Percentiles rank a stretch among this genome's conserved stretches.
phyloP scores from a whole-genome alignment of 768 basidiomycete genomes.

The Suillus subluteus region DNA sequence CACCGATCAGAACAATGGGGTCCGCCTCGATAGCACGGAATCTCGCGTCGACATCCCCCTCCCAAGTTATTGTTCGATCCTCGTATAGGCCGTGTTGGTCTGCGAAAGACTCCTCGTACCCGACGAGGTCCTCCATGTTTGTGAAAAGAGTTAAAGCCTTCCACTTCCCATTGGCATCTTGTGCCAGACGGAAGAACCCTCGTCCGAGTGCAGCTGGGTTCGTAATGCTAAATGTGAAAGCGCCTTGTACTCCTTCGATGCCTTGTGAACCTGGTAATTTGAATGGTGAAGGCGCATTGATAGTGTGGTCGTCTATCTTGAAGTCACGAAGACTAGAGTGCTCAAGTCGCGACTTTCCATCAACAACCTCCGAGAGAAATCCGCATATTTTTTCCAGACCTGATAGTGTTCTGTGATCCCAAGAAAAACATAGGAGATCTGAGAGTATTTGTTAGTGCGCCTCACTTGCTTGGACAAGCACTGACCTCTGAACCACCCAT shows the following conservation, averaged over 20 bases:
- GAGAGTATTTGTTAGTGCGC: background rate
- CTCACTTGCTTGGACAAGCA: background rate
- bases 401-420: background rate
- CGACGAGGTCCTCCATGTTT: constrained; percentile 56
- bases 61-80: background rate
- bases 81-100: background rate
- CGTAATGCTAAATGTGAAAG: constrained; percentile 3
- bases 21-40: background rate
- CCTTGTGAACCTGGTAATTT: constrained; percentile 2
- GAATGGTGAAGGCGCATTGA: constrained; percentile 1
- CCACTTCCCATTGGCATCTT: constrained; percentile 47
- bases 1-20: constrained; percentile 36
- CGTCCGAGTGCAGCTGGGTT: constrained; percentile 1
- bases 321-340: constrained; percentile 1
- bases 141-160: constrained; percentile 61
- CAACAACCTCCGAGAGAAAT: background rate
- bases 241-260: background rate
- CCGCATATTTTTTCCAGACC: background rate
- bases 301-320: constrained; percentile 3
- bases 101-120: constrained; percentile 41
- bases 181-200: constrained; percentile 58
- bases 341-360: constrained; percentile 1
- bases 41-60: background rate
- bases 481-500: constrained; percentile 8
- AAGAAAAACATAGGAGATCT: constrained; percentile 5